These are phyloP conservation scores for Bacidia rubella DNA, from an alignment of 495 filamentous ascomycete species.

Conservation along the genomic window DNA sequence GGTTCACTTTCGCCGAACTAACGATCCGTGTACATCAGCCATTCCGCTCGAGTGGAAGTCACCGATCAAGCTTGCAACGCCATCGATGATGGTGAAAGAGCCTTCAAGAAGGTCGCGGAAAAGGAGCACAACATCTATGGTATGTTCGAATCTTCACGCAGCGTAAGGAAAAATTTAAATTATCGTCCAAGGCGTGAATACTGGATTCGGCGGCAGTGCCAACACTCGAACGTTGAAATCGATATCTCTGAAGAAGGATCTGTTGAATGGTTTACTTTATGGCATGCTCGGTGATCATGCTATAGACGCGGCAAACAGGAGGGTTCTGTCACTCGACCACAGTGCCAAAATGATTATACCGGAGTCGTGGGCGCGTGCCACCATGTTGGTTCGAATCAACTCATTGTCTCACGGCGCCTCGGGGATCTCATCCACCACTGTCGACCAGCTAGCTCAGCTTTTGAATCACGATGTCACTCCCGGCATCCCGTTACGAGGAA, in stretches of 20 bases:
- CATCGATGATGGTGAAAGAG: background rate
- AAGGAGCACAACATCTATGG: no score
- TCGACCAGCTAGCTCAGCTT: conserved; percentile 33
- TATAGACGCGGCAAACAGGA: background rate
- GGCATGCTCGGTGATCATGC: background rate
- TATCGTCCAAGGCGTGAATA: conserved; percentile 40
- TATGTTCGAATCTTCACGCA: background rate
- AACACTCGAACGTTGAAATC: conserved; percentile 32
- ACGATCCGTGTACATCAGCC: background rate
- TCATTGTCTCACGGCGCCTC: conserved; percentile 42
- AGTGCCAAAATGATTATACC: conserved; percentile 24
- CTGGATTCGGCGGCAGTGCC: conserved; percentile 55
- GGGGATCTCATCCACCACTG: conserved; percentile 32
- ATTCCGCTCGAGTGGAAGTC: background rate
- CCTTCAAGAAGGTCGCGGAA: background rate
- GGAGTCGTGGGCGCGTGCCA: conserved; percentile 32
- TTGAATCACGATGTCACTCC: conserved; percentile 38
- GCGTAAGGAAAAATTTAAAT: background rate
- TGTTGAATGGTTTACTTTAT: conserved; percentile 19
- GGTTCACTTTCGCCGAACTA: background rate
- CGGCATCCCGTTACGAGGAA: conserved; percentile 44
- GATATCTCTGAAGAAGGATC: conserved; percentile 34
- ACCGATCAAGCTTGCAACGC: background rate
- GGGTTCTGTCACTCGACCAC: background rate
- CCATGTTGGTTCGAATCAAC: conserved; percentile 46